phyloP scores from a whole-genome alignment of 2,329 filamentous ascomycete genomes.

The Apiospora phragmitis region DNA sequence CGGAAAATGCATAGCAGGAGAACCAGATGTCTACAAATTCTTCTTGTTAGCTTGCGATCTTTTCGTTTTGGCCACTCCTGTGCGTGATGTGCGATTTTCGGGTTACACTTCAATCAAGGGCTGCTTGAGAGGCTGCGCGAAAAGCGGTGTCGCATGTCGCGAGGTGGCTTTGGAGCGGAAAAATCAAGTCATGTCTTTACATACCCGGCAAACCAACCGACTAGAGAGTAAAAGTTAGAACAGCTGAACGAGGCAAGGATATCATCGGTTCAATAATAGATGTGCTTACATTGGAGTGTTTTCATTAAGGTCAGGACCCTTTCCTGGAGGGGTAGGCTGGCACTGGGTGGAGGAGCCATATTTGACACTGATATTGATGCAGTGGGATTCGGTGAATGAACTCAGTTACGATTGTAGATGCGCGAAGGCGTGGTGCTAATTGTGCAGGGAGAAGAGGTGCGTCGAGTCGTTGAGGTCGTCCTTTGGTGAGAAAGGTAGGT shows the following conservation, averaged over 20 bases:
- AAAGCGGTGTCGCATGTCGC: constrained; percentile 2
- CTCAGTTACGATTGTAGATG: background rate
- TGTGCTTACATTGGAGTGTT: constrained; percentile 82
- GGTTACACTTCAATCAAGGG: background rate
- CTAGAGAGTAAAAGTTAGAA: constrained; percentile 45
- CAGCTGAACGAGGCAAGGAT: constrained; percentile 18
- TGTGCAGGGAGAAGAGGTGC: background rate
- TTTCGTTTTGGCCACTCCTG: background rate
- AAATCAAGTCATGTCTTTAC: constrained; percentile 37
- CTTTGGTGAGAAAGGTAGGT: background rate
- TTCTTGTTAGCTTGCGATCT: background rate
- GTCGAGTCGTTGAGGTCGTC: background rate
- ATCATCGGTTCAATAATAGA: constrained; percentile 18
- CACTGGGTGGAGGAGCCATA: constrained; percentile 75
- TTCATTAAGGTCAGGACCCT: constrained; percentile 77
- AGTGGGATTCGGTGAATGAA: constrained; percentile 1
- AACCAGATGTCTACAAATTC: constrained; percentile 72
- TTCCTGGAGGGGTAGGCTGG: constrained; percentile 70
- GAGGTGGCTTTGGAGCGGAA: constrained; percentile 7
- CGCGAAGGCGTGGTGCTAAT: background rate
- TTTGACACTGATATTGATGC: constrained; percentile 16
- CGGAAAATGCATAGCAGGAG: constrained; percentile 81
- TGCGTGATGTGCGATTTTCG: background rate
- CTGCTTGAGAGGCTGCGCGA: background rate
- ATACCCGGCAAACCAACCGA: constrained; percentile 82